phyloP scores from a whole-genome alignment of 2,329 filamentous ascomycete species.

The Cladosporium oxysporum region DNA sequence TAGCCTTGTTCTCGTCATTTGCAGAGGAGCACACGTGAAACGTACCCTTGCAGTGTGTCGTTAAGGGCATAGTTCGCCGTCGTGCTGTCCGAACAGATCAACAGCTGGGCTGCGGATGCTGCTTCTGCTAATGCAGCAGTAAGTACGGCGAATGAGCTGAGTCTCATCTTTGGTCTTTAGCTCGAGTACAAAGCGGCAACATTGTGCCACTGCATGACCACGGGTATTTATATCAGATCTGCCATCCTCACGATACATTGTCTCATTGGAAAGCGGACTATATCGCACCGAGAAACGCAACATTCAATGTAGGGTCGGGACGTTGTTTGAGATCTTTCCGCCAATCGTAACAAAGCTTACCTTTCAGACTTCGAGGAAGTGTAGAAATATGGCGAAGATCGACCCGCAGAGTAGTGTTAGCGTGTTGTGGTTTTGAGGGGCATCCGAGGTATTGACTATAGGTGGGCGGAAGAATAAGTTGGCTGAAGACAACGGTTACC shows the following conservation, averaged over 20 bases:
- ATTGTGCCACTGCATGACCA: background rate
- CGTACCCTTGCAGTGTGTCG: background rate
- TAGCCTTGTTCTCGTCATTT: background rate
- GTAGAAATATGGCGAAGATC: background rate
- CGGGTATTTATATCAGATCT: background rate
- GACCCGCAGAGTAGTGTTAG: background rate
- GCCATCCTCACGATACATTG: background rate
- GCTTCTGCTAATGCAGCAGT: background rate
- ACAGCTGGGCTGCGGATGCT: background rate
- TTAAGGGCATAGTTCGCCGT: constrained; percentile 3
- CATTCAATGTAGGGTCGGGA: background rate
- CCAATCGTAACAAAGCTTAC: background rate
- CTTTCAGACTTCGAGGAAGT: background rate
- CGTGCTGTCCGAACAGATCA: constrained; percentile 1
- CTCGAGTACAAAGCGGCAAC: background rate
- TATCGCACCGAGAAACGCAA: background rate
- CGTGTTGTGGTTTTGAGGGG: background rate
- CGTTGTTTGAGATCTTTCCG: background rate
- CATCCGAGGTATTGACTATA: background rate
- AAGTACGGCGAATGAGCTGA: background rate
- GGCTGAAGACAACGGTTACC: background rate
- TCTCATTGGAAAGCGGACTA: background rate
- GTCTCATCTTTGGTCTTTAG: background rate
- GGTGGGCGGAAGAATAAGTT: background rate
- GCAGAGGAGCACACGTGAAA: background rate